phyloP scores from a whole-genome alignment of 345 rosid species.

The Capsella bursapastoris region DNA sequence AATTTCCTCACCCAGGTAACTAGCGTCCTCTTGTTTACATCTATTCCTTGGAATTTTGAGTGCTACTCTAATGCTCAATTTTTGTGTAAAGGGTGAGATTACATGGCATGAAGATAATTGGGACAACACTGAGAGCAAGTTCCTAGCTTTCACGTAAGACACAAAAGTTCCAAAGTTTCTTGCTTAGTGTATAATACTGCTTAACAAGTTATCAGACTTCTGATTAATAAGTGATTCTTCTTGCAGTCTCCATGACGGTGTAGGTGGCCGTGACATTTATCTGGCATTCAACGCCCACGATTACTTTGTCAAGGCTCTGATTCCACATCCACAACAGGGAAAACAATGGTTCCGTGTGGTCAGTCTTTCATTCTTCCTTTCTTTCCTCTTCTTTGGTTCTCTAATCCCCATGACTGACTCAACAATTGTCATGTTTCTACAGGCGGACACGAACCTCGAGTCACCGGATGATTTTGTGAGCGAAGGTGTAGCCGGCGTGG shows the following conservation, averaged over 20 bases:
- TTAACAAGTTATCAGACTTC: neutral
- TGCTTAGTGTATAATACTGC: neutral
- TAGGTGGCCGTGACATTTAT: constrained; percentile 62
- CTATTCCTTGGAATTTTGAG: neutral
- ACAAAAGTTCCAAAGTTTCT: constrained; percentile 6
- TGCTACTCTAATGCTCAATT: constrained; percentile 17
- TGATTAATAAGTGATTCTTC: constrained; percentile 16
- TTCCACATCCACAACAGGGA: constrained; percentile 63
- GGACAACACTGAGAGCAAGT: constrained; percentile 85
- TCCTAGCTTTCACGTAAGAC: constrained; percentile 91
- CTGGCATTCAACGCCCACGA: constrained; percentile 82
- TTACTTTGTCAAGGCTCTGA: constrained; percentile 61
- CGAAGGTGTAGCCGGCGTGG: constrained; percentile 65
- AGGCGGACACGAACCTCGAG: constrained; percentile 83
- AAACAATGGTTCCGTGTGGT: constrained; percentile 89
- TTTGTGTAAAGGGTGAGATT: constrained; percentile 65
- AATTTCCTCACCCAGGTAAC: constrained; percentile 72
- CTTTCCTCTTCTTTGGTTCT: constrained; percentile 17
- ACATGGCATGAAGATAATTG: constrained; percentile 97
- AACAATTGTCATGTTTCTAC: constrained; percentile 22
- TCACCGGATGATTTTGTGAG: constrained; percentile 69
- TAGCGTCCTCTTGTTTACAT: constrained; percentile 20
- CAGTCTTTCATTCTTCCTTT: constrained; percentile 42
- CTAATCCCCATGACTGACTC: constrained; percentile 1
- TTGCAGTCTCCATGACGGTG: constrained; percentile 72